Evolutionary conservation across 2,329 filamentous ascomycete species (phyloP).

Genomic region (Talaromyces rugulosus): DNA sequence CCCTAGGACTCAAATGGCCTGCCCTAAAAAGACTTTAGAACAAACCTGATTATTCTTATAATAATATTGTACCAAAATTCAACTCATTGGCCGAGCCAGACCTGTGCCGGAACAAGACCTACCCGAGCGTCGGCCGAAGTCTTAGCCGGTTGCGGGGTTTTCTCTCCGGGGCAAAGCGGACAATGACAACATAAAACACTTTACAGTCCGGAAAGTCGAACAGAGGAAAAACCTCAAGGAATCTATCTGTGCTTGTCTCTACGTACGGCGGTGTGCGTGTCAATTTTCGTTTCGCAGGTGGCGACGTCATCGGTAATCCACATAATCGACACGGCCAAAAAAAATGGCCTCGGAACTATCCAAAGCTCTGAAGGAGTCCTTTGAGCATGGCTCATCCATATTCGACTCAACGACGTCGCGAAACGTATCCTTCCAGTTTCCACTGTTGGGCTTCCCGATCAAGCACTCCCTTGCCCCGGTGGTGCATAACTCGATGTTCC

Average conservation of each 20-base stretch:
- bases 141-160: not conserved
- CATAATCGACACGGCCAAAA: not conserved
- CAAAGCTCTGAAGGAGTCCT: slow-evolving; percentile 9
- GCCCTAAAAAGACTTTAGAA: not conserved
- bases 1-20: not conserved
- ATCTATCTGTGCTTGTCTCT: not conserved
- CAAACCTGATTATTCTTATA: not conserved
- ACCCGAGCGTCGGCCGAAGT: not conserved
- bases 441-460: slow-evolving; percentile 12
- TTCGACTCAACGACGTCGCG: slow-evolving; percentile 1
- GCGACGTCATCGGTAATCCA: not conserved
- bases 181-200: not conserved
- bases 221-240: not conserved
- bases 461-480: slow-evolving; percentile 11
- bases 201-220: not conserved
- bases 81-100: not conserved
- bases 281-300: not conserved
- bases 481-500: slow-evolving; percentile 12
- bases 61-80: too few species aligned
- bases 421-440: slow-evolving; percentile 1
- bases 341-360: slow-evolving; percentile 9
- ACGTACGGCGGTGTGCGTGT: not conserved
- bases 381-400: slow-evolving; percentile 5
- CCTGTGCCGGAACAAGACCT: not conserved
- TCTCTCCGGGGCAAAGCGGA: not conserved